Evolutionary conservation across 352 stramenopile species (phyloP).

Genomic region (Globisporangium paroecandrum): DNA sequence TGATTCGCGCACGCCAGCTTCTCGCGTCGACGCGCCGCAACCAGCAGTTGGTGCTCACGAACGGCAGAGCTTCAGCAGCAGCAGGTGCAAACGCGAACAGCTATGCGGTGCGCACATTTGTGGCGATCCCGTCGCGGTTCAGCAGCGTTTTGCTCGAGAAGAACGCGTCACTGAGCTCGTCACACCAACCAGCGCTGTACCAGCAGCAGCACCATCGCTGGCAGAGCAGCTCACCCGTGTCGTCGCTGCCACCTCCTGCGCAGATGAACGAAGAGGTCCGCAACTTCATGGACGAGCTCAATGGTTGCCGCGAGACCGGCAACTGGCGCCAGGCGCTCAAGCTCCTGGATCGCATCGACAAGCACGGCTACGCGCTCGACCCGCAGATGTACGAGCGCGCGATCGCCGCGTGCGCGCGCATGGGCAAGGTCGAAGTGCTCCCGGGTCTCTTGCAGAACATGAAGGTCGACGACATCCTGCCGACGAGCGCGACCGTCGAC

Average conservation of each 20-base stretch:
- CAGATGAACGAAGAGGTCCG: slow-evolving; percentile 15
- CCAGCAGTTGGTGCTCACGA: slow-evolving; percentile 22
- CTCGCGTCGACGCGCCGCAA: slow-evolving; percentile 17
- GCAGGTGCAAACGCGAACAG: slow-evolving; percentile 11
- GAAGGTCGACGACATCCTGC: slow-evolving; percentile 57
- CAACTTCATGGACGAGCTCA: slow-evolving; percentile 34
- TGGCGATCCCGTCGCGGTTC: slow-evolving; percentile 9
- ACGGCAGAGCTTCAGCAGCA: background rate
- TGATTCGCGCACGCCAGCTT: slow-evolving; percentile 27
- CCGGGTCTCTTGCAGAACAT: slow-evolving; percentile 76
- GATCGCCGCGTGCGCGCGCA: slow-evolving; percentile 74
- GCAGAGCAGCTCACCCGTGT: slow-evolving; percentile 6
- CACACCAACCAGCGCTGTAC: background rate
- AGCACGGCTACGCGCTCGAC: slow-evolving; percentile 48
- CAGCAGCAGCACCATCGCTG: slow-evolving; percentile 9
- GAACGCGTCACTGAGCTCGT: background rate
- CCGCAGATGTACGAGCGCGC: slow-evolving; percentile 75
- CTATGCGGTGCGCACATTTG: slow-evolving; percentile 14
- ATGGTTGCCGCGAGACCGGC: slow-evolving; percentile 49
- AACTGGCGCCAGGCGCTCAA: slow-evolving; percentile 77
- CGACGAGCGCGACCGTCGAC: slow-evolving; percentile 69
- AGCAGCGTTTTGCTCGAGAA: slow-evolving; percentile 8
- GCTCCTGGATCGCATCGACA: slow-evolving; percentile 66
- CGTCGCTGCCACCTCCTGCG: background rate
- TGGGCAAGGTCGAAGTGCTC: slow-evolving; percentile 78